Base-by-base conservation (phyloP, 2,329 filamentous ascomycete species). In the Xylogone sp. region DNA sequence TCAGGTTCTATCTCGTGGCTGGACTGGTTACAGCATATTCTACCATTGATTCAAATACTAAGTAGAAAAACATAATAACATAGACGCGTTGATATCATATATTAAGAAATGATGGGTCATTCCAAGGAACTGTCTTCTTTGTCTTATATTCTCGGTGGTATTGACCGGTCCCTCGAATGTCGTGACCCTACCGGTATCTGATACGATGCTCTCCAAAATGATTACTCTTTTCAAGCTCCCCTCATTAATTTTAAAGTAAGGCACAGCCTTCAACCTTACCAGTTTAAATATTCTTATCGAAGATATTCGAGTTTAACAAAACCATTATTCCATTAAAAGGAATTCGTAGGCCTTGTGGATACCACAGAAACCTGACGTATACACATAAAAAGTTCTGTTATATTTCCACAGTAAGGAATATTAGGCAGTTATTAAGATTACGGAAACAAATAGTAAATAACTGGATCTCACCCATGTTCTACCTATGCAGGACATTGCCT, bases 361-460 rank as follows among this genome's bases (percentile, higher is more conserved):
- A 13, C 27, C 27, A 13, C 27, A 31, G 8, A 31, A 31, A 13
- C 27, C 27, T 8, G 27, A 31, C 13, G 7, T 13, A 31, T 13
- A 31, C 13, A 31, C 27, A 31, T 8, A 31, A 31, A 73, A 71
- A 45, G 58, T 71, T 5, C 58, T 75, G 12, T 56, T 75, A 2
- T 76, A 70, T 56, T 69, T 71, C 48, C 72, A 76, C 53, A 72
- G 77, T 20, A 81, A 81, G 39, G 79, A 79, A 2, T 83, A 80
- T 58, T 71, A 72, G 1, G 52, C 78, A 8, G 69, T 77, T 4
- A 71, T 70, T 16, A 69, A 65, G n/a, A 55, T 69, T 20, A 72
- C 69, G 42, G 75, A 80, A 56, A 68, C 79, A 45, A 61, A 69
- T 19, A 6, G 42, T 6, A 42, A 45, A 46, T 54, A 45, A 12